These are phyloP conservation scores for Cyberlindnera misumaiensis DNA, from an alignment of 805 yeast species.

Conservation along the genomic window DNA sequence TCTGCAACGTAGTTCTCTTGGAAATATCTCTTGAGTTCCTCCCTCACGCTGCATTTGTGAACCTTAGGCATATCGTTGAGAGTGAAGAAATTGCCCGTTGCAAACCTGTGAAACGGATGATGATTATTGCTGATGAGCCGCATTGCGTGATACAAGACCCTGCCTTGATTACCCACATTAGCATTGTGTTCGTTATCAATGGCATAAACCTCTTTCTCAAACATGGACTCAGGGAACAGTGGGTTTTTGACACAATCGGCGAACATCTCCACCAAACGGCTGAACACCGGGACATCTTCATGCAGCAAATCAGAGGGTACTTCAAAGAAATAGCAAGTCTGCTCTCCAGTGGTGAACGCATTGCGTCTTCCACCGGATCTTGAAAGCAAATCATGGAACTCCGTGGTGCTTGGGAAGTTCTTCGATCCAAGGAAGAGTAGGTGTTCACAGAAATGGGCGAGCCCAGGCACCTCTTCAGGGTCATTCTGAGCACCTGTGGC, in stretches of 20 bases:
- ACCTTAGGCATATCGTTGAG: constrained; percentile 30
- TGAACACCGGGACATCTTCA: constrained; percentile 32
- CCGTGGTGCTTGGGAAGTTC: constrained; percentile 40
- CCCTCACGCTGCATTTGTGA: constrained; percentile 30
- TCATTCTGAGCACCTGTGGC: constrained; percentile 80
- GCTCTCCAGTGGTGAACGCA: constrained; percentile 66
- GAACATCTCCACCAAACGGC: constrained; percentile 40
- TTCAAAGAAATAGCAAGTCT: constrained; percentile 58
- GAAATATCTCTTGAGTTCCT: constrained; percentile 34
- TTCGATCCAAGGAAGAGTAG: constrained; percentile 53
- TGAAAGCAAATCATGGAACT: constrained; percentile 37
- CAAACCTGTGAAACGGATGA: constrained; percentile 55
- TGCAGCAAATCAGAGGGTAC: constrained; percentile 38
- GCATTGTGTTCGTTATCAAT: constrained; percentile 60
- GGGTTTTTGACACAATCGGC: constrained; percentile 48
- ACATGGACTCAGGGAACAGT: constrained; percentile 33
- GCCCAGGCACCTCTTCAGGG: constrained; percentile 61
- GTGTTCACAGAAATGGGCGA: constrained; percentile 91
- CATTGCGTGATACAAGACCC: constrained; percentile 52
- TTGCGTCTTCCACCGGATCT: constrained; percentile 52
- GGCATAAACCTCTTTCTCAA: constrained; percentile 49
- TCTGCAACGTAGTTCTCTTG: constrained; percentile 35
- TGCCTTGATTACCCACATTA: constrained; percentile 38
- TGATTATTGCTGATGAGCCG: constrained; percentile 38
- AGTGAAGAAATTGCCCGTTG: constrained; percentile 58